Evolutionary conservation across 2,329 filamentous ascomycete genomes (phyloP).

Genomic region (Sphaerostilbella broomeana): DNA sequence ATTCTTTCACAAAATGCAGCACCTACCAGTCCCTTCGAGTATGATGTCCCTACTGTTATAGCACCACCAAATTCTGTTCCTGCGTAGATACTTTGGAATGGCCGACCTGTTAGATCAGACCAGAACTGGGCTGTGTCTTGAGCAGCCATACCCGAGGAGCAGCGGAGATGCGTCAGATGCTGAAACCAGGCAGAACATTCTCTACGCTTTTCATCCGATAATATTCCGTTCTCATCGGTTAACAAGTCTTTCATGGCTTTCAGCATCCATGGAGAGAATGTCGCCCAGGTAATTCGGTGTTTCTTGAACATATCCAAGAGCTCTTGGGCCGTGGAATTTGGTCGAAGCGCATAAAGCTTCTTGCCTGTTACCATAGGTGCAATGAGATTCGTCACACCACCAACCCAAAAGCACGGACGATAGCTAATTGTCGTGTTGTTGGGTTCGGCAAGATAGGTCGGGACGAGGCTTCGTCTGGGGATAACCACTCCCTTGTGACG

Average conservation of each 20-base stretch:
- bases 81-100: slow-evolving; percentile 10
- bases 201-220: background rate
- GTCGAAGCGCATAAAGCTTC: slow-evolving; percentile 7
- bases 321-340: background rate
- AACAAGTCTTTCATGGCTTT: slow-evolving; percentile 9
- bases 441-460: background rate
- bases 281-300: slow-evolving; percentile 6
- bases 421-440: slow-evolving; percentile 6
- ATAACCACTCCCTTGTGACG: slow-evolving; percentile 55
- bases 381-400: slow-evolving; percentile 8
- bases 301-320: slow-evolving; percentile 11
- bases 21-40: background rate
- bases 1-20: background rate
- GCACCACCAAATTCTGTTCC: slow-evolving; percentile 6
- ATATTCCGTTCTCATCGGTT: background rate
- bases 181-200: slow-evolving; percentile 1
- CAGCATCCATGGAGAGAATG: slow-evolving; percentile 9
- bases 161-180: background rate
- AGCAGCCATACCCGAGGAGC: background rate
- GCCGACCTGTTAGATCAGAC: slow-evolving; percentile 5
- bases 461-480: slow-evolving; percentile 6
- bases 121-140: slow-evolving; percentile 6
- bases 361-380: slow-evolving; percentile 6
- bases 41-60: background rate
- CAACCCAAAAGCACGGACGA: slow-evolving; percentile 14